Evolutionary conservation across 2,329 filamentous ascomycete species (phyloP), one percentile per base, ranked within the genome.

Genomic region (Lithohypha guttulata): DNA sequence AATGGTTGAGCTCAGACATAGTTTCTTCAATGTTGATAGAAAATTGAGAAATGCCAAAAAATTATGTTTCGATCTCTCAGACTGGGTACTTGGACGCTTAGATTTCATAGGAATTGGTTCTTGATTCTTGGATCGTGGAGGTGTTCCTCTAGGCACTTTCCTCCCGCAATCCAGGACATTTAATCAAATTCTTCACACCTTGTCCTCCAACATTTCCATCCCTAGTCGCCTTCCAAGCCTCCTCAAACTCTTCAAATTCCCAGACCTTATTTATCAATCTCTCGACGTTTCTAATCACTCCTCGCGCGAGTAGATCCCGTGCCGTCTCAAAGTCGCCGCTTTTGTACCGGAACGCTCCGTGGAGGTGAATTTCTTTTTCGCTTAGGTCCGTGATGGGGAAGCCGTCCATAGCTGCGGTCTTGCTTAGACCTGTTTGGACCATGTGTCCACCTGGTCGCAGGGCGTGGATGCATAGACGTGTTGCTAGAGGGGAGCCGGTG

Each of bases 401-500:
- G 42, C 42, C 56, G 46, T 54, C 47, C 54, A 60, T 57, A n/a
- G 60, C 51, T 10, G 34, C 23, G 10, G 20, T 37, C 43, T 59
- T 56, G 5, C 54, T 55, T 29, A 66, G 46, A 0, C 63, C 58
- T 26, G 53, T 56, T 42, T 63, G 58, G 11, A 59, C 53, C 43
- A 53, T 57, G 1, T 43, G 43, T 1, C 59, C 59, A 1, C 55
- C 54, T 14, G 48, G 45, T 6, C 53, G 43, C 7, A 59, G 43
- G 7, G 53, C 55, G 50, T 65, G 55, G 7, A 69, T 49, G 18
- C 65, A 66, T 10, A 60, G 64, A 30, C 65, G 63, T 15, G 67
- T 59, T 36, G 66, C 63, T 2, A 57, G 54, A 11, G 59, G 57
- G 0, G 61, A 63, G 3, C 66, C 66, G 1, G 65, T 60, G 2